Percentiles rank a stretch among this genome's conserved stretches.
Evolutionary conservation across 108 stramenopile genomes (phyloP).

Genomic region (Skeletonema menzelii): DNA sequence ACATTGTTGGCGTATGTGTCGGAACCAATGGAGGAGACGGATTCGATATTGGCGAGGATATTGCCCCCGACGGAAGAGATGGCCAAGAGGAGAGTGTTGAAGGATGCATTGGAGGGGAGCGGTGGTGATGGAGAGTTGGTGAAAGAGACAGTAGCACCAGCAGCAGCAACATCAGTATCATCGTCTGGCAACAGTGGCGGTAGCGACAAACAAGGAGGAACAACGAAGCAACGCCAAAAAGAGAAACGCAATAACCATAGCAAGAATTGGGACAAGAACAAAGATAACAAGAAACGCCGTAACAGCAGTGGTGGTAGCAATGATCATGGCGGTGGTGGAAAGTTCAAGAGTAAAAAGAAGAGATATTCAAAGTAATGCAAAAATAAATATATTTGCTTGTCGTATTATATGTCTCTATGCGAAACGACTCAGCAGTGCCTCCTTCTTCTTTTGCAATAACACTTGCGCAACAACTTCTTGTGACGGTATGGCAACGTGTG

Average conservation of each 20-base stretch:
- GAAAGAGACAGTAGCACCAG: not conserved
- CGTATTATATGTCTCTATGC: constrained; percentile 7
- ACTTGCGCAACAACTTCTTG: constrained; percentile 62
- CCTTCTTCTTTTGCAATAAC: constrained; percentile 79
- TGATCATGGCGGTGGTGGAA: not conserved
- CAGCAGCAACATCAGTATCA: too few species aligned
- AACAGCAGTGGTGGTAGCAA: not conserved
- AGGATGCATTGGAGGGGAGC: not conserved
- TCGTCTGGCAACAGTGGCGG: not conserved
- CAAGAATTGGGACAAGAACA: not conserved
- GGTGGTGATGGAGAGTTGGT: not conserved
- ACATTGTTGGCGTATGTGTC: constrained; percentile 66
- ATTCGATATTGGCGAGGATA: constrained; percentile 73
- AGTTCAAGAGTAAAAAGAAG: not conserved
- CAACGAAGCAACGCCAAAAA: not conserved
- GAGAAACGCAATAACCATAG: not conserved
- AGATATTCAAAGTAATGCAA: not conserved
- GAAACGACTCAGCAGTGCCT: constrained; percentile 63
- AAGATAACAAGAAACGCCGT: not conserved
- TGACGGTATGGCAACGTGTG: constrained; percentile 57
- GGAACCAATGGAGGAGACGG: constrained; percentile 53
- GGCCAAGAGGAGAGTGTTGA: constrained; percentile 37
- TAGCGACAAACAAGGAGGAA: not conserved
- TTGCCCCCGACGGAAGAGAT: constrained; percentile 78
- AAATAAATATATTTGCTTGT: too few species aligned